phyloP scores from a whole-genome alignment of 2,329 filamentous ascomycete species.

The Paradendryphiella salina region DNA sequence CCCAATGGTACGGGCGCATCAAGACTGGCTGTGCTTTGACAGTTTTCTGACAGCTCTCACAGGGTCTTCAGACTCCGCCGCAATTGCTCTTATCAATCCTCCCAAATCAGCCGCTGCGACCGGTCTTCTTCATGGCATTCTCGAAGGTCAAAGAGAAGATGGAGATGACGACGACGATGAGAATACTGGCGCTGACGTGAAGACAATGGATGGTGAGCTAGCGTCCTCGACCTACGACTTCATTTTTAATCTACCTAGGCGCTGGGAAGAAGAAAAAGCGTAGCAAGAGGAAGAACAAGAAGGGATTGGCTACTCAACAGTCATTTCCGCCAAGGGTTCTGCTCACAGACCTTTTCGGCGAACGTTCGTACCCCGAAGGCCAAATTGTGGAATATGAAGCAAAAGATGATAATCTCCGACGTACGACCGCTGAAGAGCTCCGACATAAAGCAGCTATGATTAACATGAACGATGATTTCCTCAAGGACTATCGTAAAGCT shows the following conservation, averaged over 20 bases:
- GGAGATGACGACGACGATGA: constrained; percentile 56
- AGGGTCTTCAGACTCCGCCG: constrained; percentile 33
- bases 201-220: constrained; percentile 23
- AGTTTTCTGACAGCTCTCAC: constrained; percentile 22
- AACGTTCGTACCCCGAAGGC: constrained; percentile 70
- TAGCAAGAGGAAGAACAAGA: constrained; percentile 75
- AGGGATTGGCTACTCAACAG: constrained; percentile 60
- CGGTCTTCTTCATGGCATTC: constrained; percentile 41
- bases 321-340: constrained; percentile 73
- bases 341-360: constrained; percentile 70
- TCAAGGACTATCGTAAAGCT: constrained; percentile 78
- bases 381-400: constrained; percentile 70
- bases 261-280: constrained; percentile 73
- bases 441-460: constrained; percentile 66
- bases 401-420: constrained; percentile 71
- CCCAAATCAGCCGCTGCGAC: constrained; percentile 42
- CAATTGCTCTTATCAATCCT: constrained; percentile 38
- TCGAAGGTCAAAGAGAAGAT: constrained; percentile 53
- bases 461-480: constrained; percentile 73
- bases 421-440: constrained; percentile 81
- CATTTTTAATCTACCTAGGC: constrained; percentile 27
- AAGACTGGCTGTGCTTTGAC: background rate
- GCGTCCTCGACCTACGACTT: background rate
- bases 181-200: constrained; percentile 42
- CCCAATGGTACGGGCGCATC: constrained; percentile 34